Conservation (phyloP, 805 yeast genomes). For the Scheffersomyces coipomensis region DNA sequence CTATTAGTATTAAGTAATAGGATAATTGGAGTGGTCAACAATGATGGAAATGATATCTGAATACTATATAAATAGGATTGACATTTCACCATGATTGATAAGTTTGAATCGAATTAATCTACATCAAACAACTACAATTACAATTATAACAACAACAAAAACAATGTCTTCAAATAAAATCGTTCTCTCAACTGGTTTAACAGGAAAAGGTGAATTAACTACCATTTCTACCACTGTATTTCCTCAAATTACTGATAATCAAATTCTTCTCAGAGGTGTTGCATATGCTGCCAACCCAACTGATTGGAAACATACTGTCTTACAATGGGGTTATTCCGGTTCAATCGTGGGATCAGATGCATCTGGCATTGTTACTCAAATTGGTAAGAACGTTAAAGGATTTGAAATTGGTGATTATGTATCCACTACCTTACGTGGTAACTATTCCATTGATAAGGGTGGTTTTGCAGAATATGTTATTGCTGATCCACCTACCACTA, state of each 20-base stretch:
- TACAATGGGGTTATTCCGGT: conserved; percentile 3
- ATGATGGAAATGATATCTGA: too few relatives aligned
- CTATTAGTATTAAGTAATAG: too few relatives aligned
- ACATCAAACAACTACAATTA: too few relatives aligned
- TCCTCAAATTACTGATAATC: conserved; percentile 31
- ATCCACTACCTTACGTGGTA: conserved; percentile 16
- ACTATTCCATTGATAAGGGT: conserved; percentile 12
- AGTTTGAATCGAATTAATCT: too few relatives aligned
- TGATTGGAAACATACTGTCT: conserved; percentile 17
- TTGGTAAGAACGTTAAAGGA: conserved; percentile 17
- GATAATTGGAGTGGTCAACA: too few relatives aligned
- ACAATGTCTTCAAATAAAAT: conserved; percentile 6
- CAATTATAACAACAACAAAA: too few relatives aligned
- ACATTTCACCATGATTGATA: too few relatives aligned
- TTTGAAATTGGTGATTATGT: conserved; percentile 18
- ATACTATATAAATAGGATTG: too few relatives aligned
- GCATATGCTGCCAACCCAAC: conserved; percentile 19
- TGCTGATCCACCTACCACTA: conserved; percentile 13
- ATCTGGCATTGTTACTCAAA: conserved; percentile 18
- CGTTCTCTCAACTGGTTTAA: conserved; percentile 4
- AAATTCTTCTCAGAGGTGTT: conserved; percentile 47
- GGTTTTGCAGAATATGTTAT: conserved; percentile 22
- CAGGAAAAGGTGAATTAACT: conserved; percentile 1
- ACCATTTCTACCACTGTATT: conserved; percentile 15
- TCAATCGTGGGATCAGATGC: conserved; percentile 15